Percentiles rank a stretch among this genome's conserved stretches.
These are phyloP conservation scores for Microcyclospora pomicola DNA, from an alignment of 2,329 filamentous ascomycete genomes.

Conservation along the genomic window DNA sequence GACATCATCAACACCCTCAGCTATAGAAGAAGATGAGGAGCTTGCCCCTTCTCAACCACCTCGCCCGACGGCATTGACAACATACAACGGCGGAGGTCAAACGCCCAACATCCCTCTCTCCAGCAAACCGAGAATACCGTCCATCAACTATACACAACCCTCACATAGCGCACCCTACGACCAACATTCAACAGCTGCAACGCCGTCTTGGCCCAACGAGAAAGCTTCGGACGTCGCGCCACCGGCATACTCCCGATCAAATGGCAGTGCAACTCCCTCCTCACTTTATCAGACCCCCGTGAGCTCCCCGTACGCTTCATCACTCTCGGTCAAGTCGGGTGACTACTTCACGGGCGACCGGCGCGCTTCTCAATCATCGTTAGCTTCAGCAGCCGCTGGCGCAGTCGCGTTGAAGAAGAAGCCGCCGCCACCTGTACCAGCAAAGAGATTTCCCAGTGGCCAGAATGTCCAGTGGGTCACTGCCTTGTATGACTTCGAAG, in stretches of 20 bases:
- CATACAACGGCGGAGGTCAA: constrained; percentile 5
- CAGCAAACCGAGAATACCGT: constrained; percentile 16
- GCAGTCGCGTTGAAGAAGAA: constrained; percentile 50
- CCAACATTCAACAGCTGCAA: constrained; percentile 8
- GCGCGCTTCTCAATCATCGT: constrained; percentile 20
- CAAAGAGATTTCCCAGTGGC: constrained; percentile 40
- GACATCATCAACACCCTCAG: constrained; percentile 1
- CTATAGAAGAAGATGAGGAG: constrained; percentile 17
- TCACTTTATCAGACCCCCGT: constrained; percentile 20
- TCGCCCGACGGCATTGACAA: constrained; percentile 13
- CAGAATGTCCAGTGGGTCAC: constrained; percentile 31
- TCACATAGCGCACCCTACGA: constrained; percentile 9
- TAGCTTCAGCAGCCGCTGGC: constrained; percentile 10
- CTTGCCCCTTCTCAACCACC: constrained; percentile 20
- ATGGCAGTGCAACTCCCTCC: constrained; percentile 20
- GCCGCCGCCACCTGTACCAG: constrained; percentile 57
- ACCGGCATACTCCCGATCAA: constrained; percentile 11
- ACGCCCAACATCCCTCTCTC: constrained; percentile 8
- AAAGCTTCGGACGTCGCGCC: constrained; percentile 1
- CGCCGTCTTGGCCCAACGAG: constrained; percentile 4
- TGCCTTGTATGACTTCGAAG: constrained; percentile 62
- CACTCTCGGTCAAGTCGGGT: constrained; percentile 13
- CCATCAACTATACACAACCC: constrained; percentile 3
- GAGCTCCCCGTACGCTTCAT: constrained; percentile 8
- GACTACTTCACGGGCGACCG: constrained; percentile 18